Base-by-base conservation (phyloP, 495 filamentous ascomycete species). In the Cryomyces minteri region DNA sequence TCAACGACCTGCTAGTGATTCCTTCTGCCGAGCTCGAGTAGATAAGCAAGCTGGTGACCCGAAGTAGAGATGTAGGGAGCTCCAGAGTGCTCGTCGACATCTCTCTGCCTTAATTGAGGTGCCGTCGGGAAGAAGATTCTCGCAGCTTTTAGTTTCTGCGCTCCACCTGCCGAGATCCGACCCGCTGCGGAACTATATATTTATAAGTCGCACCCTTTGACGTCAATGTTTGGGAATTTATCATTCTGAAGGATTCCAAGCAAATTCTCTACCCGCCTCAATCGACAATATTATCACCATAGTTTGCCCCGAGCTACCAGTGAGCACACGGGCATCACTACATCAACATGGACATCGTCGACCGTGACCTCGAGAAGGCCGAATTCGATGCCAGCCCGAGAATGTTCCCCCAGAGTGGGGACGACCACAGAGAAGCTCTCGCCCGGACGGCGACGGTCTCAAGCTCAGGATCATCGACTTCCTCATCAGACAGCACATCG, bases 341-440 rank as follows among this genome's bases (percentile, higher is more conserved):
- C 34, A 33, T 28, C 49, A 57, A 36, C n/a, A 66, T 65, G 63
- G 63, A 74, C 52, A 58, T 63, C 48, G 61, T 68, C 44, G 74
- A 78, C 53, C 65, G 63, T 32, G 64, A 71, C 49, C 57, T 77
- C 55, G 57, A 61, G 47, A 59, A 58, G 41, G 69, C 69, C 36
- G 71, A 77, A 57, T 29, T 63, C 52, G 53, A 58, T 49, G 57
- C 39, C 45, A 49, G 28, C 54, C 54, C 44, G 51, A 59, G 43
- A 39, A 55, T 33, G 6, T 52, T 51, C 32, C 33, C 49, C n/a
- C 33, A 32, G 4, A 43, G 45, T 40, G 40, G 29, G 33, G 12
- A 43, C 29, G 10, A 40, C 40, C 44, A 48, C 43, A 47, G 31
- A 38, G 37, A 41, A 32, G 39, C 44, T 50, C 28, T 55, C 43